Conservation (phyloP, 352 stramenopile genomes). For the Pythium sp. region DNA sequence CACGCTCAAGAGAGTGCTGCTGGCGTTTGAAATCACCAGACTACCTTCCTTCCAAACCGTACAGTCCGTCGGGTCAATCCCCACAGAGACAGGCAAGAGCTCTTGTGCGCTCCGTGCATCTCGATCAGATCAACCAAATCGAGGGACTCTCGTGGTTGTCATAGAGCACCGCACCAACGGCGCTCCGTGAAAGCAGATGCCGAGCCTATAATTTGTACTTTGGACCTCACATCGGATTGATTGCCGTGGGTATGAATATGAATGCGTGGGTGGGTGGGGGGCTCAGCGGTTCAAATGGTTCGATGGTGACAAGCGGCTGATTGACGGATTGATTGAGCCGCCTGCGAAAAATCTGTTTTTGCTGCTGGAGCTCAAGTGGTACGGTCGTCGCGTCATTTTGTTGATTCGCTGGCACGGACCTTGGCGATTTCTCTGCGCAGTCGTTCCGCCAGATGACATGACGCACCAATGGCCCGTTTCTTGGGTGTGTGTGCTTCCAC, state of each 20-base stretch:
- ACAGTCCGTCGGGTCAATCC: neutral
- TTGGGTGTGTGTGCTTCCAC: neutral
- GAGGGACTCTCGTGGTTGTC: neutral
- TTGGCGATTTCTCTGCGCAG: neutral
- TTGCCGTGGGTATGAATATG: neutral
- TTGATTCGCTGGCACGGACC: neutral
- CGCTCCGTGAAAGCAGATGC: neutral
- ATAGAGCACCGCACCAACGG: neutral
- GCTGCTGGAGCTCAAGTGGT: neutral
- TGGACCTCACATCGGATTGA: no score
- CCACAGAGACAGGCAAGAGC: neutral
- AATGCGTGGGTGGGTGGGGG: neutral
- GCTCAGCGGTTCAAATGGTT: neutral
- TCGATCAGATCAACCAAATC: neutral
- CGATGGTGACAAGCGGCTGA: neutral
- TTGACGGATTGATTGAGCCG: neutral
- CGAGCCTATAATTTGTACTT: neutral
- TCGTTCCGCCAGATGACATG: neutral
- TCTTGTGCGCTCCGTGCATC: neutral
- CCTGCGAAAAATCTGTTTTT: neutral
- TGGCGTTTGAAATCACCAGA: neutral
- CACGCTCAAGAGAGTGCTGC: neutral
- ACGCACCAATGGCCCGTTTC: conserved; percentile 2
- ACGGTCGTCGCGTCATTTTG: conserved; percentile 12
- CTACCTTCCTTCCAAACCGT: neutral